Conservation (phyloP, 2,329 filamentous ascomycete species). For the Sporothrix phasma region DNA sequence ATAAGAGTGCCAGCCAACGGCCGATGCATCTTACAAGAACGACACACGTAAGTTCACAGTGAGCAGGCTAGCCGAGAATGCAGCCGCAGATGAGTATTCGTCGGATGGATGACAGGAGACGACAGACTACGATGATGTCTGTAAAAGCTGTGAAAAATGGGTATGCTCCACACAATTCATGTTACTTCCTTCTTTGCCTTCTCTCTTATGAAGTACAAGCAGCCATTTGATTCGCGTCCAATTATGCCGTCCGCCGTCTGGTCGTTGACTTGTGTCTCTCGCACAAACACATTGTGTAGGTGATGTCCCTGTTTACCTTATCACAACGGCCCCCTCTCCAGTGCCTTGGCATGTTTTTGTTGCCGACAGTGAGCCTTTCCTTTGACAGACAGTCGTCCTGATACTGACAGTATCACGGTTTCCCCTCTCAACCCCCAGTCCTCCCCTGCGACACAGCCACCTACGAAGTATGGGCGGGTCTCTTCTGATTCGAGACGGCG, state of each 20-base stretch:
- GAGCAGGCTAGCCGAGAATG: not conserved
- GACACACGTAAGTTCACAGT: not conserved
- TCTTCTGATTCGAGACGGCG: conserved; percentile 1
- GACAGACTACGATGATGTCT: not conserved
- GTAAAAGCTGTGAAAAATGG: not conserved
- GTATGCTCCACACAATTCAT: not conserved
- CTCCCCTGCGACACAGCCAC: conserved; percentile 4
- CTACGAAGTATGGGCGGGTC: not conserved
- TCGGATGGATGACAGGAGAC: not conserved
- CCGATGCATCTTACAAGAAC: not conserved
- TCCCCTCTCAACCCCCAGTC: not conserved
- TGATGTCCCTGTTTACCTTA: not conserved
- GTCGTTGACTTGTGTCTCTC: not conserved
- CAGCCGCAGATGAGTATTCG: not conserved
- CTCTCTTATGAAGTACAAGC: too few relatives aligned
- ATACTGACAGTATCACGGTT: not conserved
- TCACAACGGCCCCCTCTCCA: not conserved
- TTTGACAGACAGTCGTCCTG: not conserved
- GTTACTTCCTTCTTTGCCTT: not conserved
- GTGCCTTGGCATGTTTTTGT: not conserved
- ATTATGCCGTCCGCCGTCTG: not conserved
- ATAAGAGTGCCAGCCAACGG: not conserved
- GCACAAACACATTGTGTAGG: too few relatives aligned
- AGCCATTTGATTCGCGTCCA: not conserved
- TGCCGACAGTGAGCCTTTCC: not conserved